Evolutionary conservation across 2,329 filamentous ascomycete species (phyloP), one percentile per base, ranked within the genome.

Genomic region (Arthrobotrys conoides): DNA sequence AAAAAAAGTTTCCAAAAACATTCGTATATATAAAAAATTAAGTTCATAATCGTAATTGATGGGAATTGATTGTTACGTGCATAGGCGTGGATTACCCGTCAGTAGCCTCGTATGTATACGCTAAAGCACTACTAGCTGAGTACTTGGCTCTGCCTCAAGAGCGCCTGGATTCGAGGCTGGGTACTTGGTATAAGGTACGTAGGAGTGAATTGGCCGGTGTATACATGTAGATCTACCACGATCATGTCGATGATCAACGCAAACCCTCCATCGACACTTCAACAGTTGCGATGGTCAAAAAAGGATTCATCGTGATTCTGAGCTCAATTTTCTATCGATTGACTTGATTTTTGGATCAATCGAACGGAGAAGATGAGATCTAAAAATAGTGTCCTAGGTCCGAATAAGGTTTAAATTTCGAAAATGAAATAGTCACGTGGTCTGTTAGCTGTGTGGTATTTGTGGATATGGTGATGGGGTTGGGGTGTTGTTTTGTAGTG

Each of bases 321-420:
- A 24, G 24, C 48, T 53, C 22, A 53, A 30, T 30, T 53, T 30
- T 53, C 30, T 12, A 5, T 5, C 48, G 14, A 53, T 27, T 30
- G 14, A 30, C 22, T 16, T 53, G 10, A 53, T 53, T 53, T 27
- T 27, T 16, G 48, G 48, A 53, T 30, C 22, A 53, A 53, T 53
- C 22, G 48, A 53, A 53, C 48, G 48, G 22, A 5, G 10, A n/a
- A 30, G 48, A 30, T 5, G 14, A 27, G 20, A 14, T 30, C 48
- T 53, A 30, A 30, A 53, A 16, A 27, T 53, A 24, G 14, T 22
- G 9, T 53, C 22, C 48, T n/a, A 53, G 22, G 48, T 14, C 16
- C 10, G 24, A 53, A 27, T 53, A 10, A 16, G 14, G 48, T 53
- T 30, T 53, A 16, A 24, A 24, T 24, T 24, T 16, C 5, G 38